Conservation (phyloP, 768 basidiomycete genomes). For the Phlebiopsis flavidoalba region DNA sequence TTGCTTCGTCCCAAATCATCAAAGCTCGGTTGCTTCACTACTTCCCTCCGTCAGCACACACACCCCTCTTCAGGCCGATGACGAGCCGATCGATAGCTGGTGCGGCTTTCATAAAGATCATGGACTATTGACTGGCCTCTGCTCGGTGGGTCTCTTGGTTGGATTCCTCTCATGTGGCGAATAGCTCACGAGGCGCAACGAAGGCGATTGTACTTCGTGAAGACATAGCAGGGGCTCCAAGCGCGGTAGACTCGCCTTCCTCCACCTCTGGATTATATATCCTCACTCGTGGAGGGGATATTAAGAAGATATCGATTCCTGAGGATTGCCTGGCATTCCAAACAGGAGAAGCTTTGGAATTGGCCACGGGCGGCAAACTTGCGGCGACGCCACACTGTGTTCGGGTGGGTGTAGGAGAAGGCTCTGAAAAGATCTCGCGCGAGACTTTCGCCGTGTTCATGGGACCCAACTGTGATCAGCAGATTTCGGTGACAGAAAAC, state of each 20-base stretch:
- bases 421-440: constrained; percentile 51
- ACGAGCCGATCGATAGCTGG: constrained; percentile 78
- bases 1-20: constrained; percentile 71
- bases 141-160: constrained; percentile 50
- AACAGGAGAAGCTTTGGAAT: constrained; percentile 91
- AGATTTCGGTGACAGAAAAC: constrained; percentile 62
- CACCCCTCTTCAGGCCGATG: constrained; percentile 33
- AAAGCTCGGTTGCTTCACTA: constrained; percentile 95
- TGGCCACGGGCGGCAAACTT: constrained; percentile 76
- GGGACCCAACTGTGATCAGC: constrained; percentile 82
- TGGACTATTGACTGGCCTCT: constrained; percentile 85
- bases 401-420: constrained; percentile 58
- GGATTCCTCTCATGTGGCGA: neutral
- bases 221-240: constrained; percentile 33
- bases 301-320: constrained; percentile 86
- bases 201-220: constrained; percentile 84
- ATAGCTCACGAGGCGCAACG: neutral
- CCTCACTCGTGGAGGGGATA: constrained; percentile 69
- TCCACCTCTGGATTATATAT: constrained; percentile 87
- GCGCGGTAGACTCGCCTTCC: constrained; percentile 60
- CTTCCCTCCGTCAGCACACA: constrained; percentile 64
- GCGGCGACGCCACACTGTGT: constrained; percentile 96
- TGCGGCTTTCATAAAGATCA: constrained; percentile 98
- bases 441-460: constrained; percentile 90
- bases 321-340: constrained; percentile 87